Evolutionary conservation across 345 rosid genomes (phyloP), one percentile per base, ranked within the genome.

Genomic region (Populus tremula): DNA sequence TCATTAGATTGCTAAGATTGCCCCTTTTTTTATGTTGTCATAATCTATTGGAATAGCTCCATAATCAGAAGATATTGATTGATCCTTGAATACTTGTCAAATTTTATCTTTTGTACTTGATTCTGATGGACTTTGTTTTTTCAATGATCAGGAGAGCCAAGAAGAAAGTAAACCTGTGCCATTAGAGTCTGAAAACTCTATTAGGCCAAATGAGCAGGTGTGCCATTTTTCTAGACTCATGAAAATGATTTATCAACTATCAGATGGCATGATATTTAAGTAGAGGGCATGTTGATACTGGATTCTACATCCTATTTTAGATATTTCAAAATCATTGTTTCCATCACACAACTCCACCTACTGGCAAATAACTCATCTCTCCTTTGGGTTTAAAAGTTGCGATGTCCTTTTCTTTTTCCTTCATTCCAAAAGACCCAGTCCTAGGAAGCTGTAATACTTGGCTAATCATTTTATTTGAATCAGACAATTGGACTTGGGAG

Each of bases 121-220:
- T 65, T 78, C 68, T 53, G 16, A 41, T 73, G 62, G 66, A 33
- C 45, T 78, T 23, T 79, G 39, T 14, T 41, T 81, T 43, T 69
- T 68, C 61, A 72, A 70, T 78, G 21, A 76, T 74, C 77, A 87
- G 90, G 90, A 72, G 71, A 87, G 88, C 81, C 82, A 82, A 71
- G 82, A 75, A 56, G 90, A 87, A 69, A 79, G 61, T 63, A 87
- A 87, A 63, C 86, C 85, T 49, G 76, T 45, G 36, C 76, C 75
- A 56, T 38, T 77, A 73, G 82, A 72, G 74, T 53, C 85, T 53
- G 75, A 72, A 38, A 78, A 72, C 56, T 53, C 81, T 41, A 23
- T 73, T 69, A 82, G 71, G 79, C 79, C 81, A 50, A 74, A 82
- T 65, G 85, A 79, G 61, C 83, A 84, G 88, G 90, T 84, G 70